Evolutionary conservation across 768 basidiomycete genomes (phyloP).

Genomic region (Boletus huronensis): DNA sequence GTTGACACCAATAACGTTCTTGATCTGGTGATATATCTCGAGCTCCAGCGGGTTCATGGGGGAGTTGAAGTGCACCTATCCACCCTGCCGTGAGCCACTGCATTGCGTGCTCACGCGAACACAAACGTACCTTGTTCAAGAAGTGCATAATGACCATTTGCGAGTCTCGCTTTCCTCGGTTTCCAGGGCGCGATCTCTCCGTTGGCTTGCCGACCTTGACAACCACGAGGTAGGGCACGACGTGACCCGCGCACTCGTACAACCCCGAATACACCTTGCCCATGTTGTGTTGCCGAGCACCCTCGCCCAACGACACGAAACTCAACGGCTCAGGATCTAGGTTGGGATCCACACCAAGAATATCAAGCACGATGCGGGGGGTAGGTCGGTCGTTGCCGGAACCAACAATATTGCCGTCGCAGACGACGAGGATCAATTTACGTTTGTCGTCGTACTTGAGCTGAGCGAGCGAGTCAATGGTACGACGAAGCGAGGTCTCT

Average conservation of each 20-base stretch:
- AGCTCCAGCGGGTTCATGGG: conserved; percentile 96
- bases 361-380: conserved; percentile 93
- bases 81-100: background rate
- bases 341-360: conserved; percentile 91
- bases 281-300: conserved; percentile 96
- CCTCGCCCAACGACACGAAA: conserved; percentile 92
- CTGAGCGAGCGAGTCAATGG: conserved; percentile 91
- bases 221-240: conserved; percentile 90
- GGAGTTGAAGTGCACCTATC: conserved; percentile 90
- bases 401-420: conserved; percentile 98
- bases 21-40: conserved; percentile 99
- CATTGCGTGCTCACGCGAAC: background rate
- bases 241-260: conserved; percentile 91
- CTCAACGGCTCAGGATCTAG: conserved; percentile 92
- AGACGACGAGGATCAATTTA: conserved; percentile 88
- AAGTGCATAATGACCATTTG: conserved; percentile 97
- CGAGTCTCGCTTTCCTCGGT: conserved; percentile 97
- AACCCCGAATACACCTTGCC: conserved; percentile 96
- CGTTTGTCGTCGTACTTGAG: conserved; percentile 99
- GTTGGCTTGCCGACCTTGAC: conserved; percentile 95
- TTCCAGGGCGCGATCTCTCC: conserved; percentile 90
- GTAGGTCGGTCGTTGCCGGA: conserved; percentile 96
- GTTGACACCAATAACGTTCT: conserved; percentile 99
- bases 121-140: conserved; percentile 78
- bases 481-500: conserved; percentile 74